phyloP scores from a whole-genome alignment of 148 eudicot species.

The Bassia scoparia region DNA sequence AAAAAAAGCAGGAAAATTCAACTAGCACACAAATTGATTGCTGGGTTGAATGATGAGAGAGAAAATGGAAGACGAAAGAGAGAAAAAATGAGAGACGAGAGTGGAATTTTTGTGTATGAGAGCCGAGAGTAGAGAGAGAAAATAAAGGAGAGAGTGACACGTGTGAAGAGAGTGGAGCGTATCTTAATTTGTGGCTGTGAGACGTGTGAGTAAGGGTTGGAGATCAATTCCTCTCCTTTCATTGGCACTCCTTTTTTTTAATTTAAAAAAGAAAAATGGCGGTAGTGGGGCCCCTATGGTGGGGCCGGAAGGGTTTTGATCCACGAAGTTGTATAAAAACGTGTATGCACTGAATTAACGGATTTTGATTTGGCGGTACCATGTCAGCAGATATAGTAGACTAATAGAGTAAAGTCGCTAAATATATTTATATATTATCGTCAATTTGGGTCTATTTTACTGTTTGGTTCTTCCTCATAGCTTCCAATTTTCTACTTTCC shows the following conservation, averaged over 20 bases:
- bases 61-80: neutral
- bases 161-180: slow-evolving; percentile 7
- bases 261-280: neutral
- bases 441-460: no score
- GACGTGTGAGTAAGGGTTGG: neutral
- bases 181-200: slow-evolving; percentile 17
- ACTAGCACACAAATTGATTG: neutral
- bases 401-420: no score
- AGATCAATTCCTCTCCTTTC: slow-evolving; percentile 11
- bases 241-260: slow-evolving; percentile 9
- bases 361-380: neutral
- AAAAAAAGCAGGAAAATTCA: neutral
- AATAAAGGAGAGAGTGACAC: slow-evolving; percentile 8
- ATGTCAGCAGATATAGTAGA: neutral
- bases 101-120: neutral
- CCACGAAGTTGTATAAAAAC: neutral
- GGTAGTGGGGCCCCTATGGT: neutral
- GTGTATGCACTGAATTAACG: neutral
- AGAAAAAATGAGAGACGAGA: neutral
- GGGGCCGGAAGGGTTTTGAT: neutral
- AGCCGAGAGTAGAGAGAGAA: neutral
- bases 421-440: no score
- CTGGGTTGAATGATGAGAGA: neutral
- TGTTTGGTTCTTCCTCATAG: no score
- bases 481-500: no score